Evolutionary conservation across 169 alveolate species (phyloP), one percentile per base, ranked within the genome.

Genomic region (Cryptosporidium sp.): DNA sequence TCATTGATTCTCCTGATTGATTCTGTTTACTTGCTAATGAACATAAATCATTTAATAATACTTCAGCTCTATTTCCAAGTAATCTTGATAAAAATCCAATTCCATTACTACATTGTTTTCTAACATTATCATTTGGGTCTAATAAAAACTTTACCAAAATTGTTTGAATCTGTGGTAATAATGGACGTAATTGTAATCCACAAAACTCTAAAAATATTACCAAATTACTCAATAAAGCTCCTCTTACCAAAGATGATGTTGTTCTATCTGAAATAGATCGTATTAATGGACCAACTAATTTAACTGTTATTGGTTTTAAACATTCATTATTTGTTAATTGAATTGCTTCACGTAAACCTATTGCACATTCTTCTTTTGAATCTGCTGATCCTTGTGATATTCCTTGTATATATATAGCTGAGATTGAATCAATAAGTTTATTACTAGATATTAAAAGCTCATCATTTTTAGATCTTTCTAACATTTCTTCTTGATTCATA

Each of bases 1-100:
- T 93, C 97, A 97, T 94, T 33, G 93, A 94, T 73, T 96, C 98
- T 29, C 97, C 98, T 84, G 91, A 93, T 1, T 80, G 91, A 84
- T 87, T 85, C 33, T 86, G 70, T 60, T 73, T 85, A 29, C 87
- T 85, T 23, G 75, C 75, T 37, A 67, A 33, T 21, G 86, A 71
- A 61, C 87, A 87, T 39, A 91, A 84, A 42, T 91, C 94, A 16
- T 72, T 69, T n/a, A 91, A 73, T 2, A 91, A 73, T 21, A 65
- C 84, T 44, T 91, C 92, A 6, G 91, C 75, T n/a, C 94, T 69
- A 51, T 73, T 44, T 53, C 85, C 84, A 7, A 85, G 61, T 29
- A 85, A 70, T 8, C 85, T 23, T 7, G 85, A 51, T 12, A 91
- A 71, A n/a, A 61, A 31, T 37, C 91, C 92, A 16, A 91, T 67